Evolutionary conservation across 2,329 filamentous ascomycete species (phyloP).

Genomic region (Alternaria incomplexa): DNA sequence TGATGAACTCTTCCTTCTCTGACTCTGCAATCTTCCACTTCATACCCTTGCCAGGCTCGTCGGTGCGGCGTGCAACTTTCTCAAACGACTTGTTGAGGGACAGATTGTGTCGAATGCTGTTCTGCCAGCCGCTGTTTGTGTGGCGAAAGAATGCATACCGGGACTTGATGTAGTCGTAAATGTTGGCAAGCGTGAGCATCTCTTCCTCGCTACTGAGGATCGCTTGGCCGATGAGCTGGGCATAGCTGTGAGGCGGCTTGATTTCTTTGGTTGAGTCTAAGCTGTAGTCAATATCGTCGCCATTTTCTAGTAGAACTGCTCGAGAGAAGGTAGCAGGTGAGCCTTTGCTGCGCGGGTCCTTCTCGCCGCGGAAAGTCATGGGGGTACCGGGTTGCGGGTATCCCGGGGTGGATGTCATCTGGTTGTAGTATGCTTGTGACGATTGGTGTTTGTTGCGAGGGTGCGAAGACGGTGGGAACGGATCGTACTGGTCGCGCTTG

Average conservation of each 20-base stretch:
- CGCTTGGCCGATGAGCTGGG: slow-evolving; percentile 94
- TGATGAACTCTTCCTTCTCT: slow-evolving; percentile 84
- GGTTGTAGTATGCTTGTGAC: slow-evolving; percentile 39
- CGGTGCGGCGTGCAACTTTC: slow-evolving; percentile 88
- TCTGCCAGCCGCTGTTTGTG: slow-evolving; percentile 92
- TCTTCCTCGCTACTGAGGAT: slow-evolving; percentile 87
- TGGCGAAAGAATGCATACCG: slow-evolving; percentile 93
- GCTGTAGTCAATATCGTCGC: slow-evolving; percentile 74
- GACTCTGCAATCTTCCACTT: slow-evolving; percentile 95
- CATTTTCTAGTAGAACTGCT: slow-evolving; percentile 59
- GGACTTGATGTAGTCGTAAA: slow-evolving; percentile 90
- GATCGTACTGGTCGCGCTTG: slow-evolving; percentile 46
- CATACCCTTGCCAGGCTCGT: slow-evolving; percentile 98
- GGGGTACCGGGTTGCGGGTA: slow-evolving; percentile 42
- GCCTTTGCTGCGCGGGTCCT: slow-evolving; percentile 48
- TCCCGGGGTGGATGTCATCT: slow-evolving; percentile 47
- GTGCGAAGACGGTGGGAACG: slow-evolving; percentile 46
- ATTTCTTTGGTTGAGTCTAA: slow-evolving; percentile 85
- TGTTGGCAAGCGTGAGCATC: slow-evolving; percentile 88
- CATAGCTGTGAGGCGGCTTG: slow-evolving; percentile 96
- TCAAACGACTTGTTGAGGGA: slow-evolving; percentile 94
- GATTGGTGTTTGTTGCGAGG: slow-evolving; percentile 39
- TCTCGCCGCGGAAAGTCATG: slow-evolving; percentile 44
- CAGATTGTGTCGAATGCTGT: slow-evolving; percentile 95
- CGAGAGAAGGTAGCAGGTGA: slow-evolving; percentile 57